Evolutionary conservation across 805 yeast species (phyloP).

Genomic region (Starmerella gropengiesseri): DNA sequence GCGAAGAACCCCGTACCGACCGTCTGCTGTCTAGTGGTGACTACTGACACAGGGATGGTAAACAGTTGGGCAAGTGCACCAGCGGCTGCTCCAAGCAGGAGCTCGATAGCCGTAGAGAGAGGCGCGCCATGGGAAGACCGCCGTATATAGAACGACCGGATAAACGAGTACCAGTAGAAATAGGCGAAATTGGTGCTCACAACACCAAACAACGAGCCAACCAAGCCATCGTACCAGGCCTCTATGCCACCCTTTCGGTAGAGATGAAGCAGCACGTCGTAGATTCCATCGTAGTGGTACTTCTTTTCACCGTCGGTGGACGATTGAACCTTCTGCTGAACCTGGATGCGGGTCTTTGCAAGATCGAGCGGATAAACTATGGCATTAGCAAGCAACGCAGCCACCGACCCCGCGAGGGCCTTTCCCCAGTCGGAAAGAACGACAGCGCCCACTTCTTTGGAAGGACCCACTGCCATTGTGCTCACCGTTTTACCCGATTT

Average conservation of each 20-base stretch:
- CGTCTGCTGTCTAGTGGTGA: constrained; percentile 50
- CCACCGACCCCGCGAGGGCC: constrained; percentile 74
- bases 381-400: constrained; percentile 69
- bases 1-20: constrained; percentile 30
- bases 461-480: constrained; percentile 13
- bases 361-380: constrained; percentile 73
- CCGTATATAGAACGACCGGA: constrained; percentile 46
- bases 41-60: constrained; percentile 70
- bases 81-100: constrained; percentile 64
- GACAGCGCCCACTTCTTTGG: constrained; percentile 14
- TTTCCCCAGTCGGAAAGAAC: constrained; percentile 52
- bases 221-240: constrained; percentile 65
- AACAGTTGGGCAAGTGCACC: constrained; percentile 73
- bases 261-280: constrained; percentile 53
- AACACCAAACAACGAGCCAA: constrained; percentile 55
- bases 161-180: constrained; percentile 76
- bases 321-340: constrained; percentile 35
- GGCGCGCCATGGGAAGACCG: constrained; percentile 26
- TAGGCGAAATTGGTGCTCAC: constrained; percentile 74
- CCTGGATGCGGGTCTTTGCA: constrained; percentile 64
- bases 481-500: neutral
- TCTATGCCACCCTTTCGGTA: constrained; percentile 45
- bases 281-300: constrained; percentile 40
- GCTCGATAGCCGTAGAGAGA: constrained; percentile 52
- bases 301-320: constrained; percentile 15